phyloP scores from a whole-genome alignment of 1,284 basidiomycete species.

The Cystobasidium sp. region DNA sequence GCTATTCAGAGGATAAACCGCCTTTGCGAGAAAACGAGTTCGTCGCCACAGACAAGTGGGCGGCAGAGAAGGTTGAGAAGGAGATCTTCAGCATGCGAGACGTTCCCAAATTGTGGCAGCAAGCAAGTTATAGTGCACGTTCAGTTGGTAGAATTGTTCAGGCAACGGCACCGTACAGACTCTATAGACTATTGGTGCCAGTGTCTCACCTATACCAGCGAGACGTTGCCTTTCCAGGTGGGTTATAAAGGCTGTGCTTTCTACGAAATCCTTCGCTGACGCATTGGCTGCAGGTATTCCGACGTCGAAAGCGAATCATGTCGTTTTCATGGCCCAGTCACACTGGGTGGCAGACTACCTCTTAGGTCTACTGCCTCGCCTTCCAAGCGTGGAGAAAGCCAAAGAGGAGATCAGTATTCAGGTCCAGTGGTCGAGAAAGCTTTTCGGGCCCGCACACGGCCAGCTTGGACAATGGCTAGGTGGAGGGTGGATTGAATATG shows the following conservation, averaged over 20 bases:
- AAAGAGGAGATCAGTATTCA: constrained; percentile 47
- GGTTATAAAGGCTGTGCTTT: constrained; percentile 28
- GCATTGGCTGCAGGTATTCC: constrained; percentile 1
- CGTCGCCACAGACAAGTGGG: constrained; percentile 35
- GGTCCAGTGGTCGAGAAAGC: constrained; percentile 47
- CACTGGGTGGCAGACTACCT: constrained; percentile 52
- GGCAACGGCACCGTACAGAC: constrained; percentile 43
- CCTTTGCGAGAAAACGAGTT: constrained; percentile 45
- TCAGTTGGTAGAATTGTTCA: constrained; percentile 13
- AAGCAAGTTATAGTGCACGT: constrained; percentile 40
- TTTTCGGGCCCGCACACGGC: constrained; percentile 50
- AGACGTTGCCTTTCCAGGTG: constrained; percentile 48
- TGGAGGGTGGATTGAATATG: constrained; percentile 49
- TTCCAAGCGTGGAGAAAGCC: constrained; percentile 44
- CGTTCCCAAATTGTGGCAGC: constrained; percentile 43
- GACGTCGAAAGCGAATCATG: constrained; percentile 46
- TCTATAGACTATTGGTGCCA: constrained; percentile 49
- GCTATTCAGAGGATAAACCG: constrained; percentile 25
- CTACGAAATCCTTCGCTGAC: neutral
- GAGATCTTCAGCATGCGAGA: constrained; percentile 42
- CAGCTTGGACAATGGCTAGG: constrained; percentile 48
- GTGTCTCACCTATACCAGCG: constrained; percentile 43
- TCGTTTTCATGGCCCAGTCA: constrained; percentile 48
- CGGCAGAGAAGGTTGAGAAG: constrained; percentile 29
- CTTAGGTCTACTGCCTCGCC: constrained; percentile 45